A percentile compares a stretch with the other conserved stretches of the same genome.
Evolutionary conservation across 2,329 filamentous ascomycete genomes (phyloP).

Genomic region (Alternaria triticimaculans): DNA sequence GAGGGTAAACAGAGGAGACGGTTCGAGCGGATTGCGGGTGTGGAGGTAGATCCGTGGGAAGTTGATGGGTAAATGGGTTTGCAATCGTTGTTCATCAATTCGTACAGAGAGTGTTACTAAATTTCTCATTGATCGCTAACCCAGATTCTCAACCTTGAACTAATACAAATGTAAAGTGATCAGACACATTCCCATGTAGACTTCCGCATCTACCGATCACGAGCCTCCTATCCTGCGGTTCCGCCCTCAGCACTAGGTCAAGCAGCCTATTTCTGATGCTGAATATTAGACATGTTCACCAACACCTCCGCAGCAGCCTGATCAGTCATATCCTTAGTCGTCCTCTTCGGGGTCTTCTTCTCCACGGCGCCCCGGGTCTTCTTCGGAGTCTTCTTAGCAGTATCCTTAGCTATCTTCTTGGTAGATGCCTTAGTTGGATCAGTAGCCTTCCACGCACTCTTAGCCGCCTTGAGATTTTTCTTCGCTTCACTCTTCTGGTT

Average conservation of each 20-base stretch:
- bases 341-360: background rate
- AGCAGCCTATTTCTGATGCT: background rate
- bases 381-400: background rate
- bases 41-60: background rate
- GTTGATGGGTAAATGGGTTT: background rate
- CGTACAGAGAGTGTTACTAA: background rate
- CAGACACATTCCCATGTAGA: background rate
- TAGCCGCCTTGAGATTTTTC: too few relatives aligned
- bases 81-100: fast-evolving
- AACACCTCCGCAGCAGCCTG: too few relatives aligned
- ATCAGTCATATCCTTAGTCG: too few relatives aligned
- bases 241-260: background rate
- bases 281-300: too few relatives aligned
- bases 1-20: background rate
- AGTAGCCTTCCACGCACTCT: too few relatives aligned
- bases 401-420: too few relatives aligned
- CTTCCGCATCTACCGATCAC: background rate
- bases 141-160: background rate
- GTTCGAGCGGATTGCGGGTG: background rate
- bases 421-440: too few relatives aligned
- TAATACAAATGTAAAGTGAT: background rate
- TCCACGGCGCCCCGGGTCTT: background rate
- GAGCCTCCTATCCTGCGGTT: background rate
- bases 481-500: too few relatives aligned
- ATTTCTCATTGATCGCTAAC: background rate